Conservation (phyloP, 1,139 yeast genomes). For the Yamadazyma spencermartinsiae region DNA sequence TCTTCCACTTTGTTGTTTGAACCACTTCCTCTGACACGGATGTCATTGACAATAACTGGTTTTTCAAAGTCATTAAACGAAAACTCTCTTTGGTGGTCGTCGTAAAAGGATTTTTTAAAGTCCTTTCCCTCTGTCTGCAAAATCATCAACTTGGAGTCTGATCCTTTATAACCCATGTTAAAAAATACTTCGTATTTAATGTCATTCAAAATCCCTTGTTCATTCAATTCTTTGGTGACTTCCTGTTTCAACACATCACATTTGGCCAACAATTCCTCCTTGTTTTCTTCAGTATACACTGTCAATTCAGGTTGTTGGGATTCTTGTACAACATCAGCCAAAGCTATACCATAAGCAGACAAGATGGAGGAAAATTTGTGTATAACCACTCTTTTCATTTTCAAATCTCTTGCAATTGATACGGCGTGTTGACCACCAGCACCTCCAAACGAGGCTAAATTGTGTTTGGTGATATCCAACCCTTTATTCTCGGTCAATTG, state of each 20-base stretch:
- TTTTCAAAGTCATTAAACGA: conserved; percentile 63
- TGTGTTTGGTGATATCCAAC: conserved; percentile 21
- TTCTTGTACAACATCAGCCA: conserved; percentile 22
- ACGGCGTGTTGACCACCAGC: conserved; percentile 27
- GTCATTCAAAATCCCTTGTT: conserved; percentile 21
- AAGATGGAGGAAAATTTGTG: conserved; percentile 23
- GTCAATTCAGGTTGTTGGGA: conserved; percentile 19
- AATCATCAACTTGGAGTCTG: conserved; percentile 22
- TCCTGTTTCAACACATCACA: conserved; percentile 15
- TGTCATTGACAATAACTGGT: conserved; percentile 25
- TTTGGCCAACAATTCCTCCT: conserved; percentile 13
- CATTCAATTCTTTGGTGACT: conserved; percentile 13
- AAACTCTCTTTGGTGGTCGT: conserved; percentile 63
- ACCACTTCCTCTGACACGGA: conserved; percentile 22
- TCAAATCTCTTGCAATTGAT: conserved; percentile 19
- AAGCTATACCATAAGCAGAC: conserved; percentile 25
- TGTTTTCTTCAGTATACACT: conserved; percentile 11
- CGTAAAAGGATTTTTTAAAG: conserved; percentile 41
- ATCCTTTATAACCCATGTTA: conserved; percentile 24
- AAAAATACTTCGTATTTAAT: conserved; percentile 16
- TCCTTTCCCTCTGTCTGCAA: conserved; percentile 19
- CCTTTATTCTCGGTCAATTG: conserved; percentile 24
- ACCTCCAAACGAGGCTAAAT: conserved; percentile 24
- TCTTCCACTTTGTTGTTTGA: conserved; percentile 34
- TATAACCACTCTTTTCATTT: conserved; percentile 21